These are phyloP conservation scores for Rhodotorula glutinis DNA, from an alignment of 1,284 basidiomycete species.

Conservation along the genomic window DNA sequence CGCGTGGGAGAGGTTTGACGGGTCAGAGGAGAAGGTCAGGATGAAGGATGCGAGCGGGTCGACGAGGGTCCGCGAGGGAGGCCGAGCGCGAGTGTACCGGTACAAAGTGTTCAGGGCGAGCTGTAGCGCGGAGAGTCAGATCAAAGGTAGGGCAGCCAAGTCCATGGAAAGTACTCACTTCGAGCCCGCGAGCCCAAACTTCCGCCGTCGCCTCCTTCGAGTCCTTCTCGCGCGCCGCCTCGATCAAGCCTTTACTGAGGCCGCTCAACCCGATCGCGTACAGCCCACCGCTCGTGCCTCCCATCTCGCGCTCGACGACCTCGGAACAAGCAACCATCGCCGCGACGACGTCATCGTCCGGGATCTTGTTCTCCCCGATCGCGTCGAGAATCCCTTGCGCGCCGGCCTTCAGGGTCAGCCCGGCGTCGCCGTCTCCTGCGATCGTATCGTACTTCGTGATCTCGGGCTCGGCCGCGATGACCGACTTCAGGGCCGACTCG, in stretches of 20 bases:
- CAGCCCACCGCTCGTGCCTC: conserved; percentile 84
- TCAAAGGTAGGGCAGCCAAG: not conserved
- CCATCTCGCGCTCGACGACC: conserved; percentile 79
- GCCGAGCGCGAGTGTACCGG: conserved; percentile 82
- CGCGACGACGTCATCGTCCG: conserved; percentile 61
- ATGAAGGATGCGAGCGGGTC: conserved; percentile 87
- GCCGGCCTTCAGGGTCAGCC: conserved; percentile 71
- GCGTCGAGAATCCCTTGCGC: conserved; percentile 53
- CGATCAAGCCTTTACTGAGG: conserved; percentile 70
- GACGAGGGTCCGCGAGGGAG: conserved; percentile 83
- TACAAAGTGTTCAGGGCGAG: conserved; percentile 69
- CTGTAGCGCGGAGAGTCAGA: conserved; percentile 3
- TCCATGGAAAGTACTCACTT: conserved; percentile 29
- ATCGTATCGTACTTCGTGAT: conserved; percentile 85
- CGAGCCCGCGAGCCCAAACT: conserved; percentile 64
- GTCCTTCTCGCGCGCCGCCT: conserved; percentile 44
- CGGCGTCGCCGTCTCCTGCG: conserved; percentile 58
- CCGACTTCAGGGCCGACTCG: conserved; percentile 62
- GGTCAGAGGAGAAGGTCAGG: conserved; percentile 51
- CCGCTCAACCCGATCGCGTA: conserved; percentile 88
- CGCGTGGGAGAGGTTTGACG: conserved; percentile 56
- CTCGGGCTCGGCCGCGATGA: conserved; percentile 76
- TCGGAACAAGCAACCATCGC: conserved; percentile 67
- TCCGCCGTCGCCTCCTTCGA: conserved; percentile 52
- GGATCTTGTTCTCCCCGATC: conserved; percentile 52